phyloP scores from a whole-genome alignment of 192 early-diverging fungal genomes.

The Umbelopsis sp. region DNA sequence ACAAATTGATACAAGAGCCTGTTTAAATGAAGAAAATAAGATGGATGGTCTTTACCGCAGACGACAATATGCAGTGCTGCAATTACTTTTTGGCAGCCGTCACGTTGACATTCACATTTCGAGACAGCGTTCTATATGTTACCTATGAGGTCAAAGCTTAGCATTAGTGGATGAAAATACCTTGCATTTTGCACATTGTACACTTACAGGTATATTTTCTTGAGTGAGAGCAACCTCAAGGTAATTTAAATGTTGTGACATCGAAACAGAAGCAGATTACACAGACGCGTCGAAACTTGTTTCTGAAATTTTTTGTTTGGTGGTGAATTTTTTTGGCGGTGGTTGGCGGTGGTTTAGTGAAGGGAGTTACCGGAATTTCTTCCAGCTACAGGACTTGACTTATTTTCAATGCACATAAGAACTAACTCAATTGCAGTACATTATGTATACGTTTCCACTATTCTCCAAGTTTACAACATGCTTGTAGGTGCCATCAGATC shows the following conservation, averaged over 20 bases:
- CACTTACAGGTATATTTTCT: constrained; percentile 2
- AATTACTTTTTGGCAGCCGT: constrained; percentile 8
- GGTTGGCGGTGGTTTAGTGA: too few species aligned
- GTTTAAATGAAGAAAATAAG: background rate
- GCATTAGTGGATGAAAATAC: background rate
- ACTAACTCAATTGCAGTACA: too few species aligned
- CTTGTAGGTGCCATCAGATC: too few species aligned
- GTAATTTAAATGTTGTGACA: constrained; percentile 5
- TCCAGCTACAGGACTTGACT: too few species aligned
- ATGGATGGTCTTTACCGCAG: background rate
- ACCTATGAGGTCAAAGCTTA: background rate
- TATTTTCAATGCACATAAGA: too few species aligned
- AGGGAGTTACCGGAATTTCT: too few species aligned
- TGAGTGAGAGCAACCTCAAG: background rate
- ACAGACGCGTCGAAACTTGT: background rate
- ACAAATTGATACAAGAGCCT: constrained; percentile 4
- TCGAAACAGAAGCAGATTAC: background rate
- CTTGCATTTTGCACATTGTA: too few species aligned
- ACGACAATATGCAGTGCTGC: background rate
- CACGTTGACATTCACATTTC: background rate
- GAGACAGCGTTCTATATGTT: background rate
- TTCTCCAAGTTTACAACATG: too few species aligned
- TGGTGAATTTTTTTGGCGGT: too few species aligned
- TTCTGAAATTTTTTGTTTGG: background rate
- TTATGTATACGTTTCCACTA: too few species aligned